A percentile compares a stretch with the other conserved stretches of the same genome.
phyloP scores from a whole-genome alignment of 192 early-diverging fungal genomes.

The Allomyces arbusculus region DNA sequence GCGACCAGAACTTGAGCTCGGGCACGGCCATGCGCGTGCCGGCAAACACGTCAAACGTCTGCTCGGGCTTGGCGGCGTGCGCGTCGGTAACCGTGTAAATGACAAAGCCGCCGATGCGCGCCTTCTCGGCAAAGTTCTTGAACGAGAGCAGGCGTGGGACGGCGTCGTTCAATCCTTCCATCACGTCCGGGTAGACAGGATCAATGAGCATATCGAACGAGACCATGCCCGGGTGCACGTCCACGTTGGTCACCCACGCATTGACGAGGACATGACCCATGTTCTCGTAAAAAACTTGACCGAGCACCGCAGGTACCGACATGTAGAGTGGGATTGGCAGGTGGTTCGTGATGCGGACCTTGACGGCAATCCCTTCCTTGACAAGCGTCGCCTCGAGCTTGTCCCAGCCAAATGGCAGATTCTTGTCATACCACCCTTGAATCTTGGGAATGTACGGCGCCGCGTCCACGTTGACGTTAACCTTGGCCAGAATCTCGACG shows the following conservation, averaged over 20 bases:
- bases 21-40: background rate
- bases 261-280: background rate
- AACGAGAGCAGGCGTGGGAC: background rate
- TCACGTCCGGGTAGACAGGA: background rate
- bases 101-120: background rate
- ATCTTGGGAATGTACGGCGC: background rate
- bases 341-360: background rate
- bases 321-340: background rate
- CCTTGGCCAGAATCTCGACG: background rate
- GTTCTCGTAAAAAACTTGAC: background rate
- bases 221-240: background rate
- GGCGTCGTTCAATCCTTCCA: background rate
- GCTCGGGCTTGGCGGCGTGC: background rate
- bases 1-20: background rate
- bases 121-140: background rate
- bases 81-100: background rate
- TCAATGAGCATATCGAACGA: background rate
- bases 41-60: background rate
- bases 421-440: background rate
- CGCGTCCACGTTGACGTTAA: background rate
- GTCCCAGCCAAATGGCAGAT: background rate
- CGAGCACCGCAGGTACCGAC: background rate
- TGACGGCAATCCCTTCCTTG: background rate
- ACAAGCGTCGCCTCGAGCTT: background rate
- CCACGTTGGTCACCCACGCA: background rate